Conservation (phyloP, 2,329 filamentous ascomycete genomes). For the Colletotrichum costaricense region DNA sequence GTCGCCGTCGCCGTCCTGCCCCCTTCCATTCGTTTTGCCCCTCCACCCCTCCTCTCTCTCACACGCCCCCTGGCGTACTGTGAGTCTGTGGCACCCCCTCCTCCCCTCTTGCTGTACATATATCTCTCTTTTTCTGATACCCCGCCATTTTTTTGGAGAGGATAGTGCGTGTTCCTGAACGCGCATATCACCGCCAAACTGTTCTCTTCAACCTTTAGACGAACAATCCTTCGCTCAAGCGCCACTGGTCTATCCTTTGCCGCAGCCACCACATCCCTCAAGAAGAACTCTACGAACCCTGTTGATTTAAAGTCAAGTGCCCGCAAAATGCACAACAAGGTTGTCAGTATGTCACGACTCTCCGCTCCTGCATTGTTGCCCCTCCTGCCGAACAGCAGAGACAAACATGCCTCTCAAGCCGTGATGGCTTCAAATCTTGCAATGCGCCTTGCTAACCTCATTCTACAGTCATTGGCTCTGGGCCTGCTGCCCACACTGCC, state of each 20-base stretch:
- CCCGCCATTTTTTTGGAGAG: conserved; percentile 30
- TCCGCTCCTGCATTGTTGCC: conserved; percentile 36
- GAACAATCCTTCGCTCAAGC: conserved; percentile 77
- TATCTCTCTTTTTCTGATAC: conserved; percentile 34
- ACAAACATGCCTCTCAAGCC: neutral
- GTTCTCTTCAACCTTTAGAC: conserved; percentile 87
- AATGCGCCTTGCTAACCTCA: conserved; percentile 12
- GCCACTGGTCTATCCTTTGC: conserved; percentile 79
- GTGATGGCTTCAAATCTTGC: conserved; percentile 16
- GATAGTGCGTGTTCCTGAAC: conserved; percentile 36
- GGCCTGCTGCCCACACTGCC: conserved; percentile 96
- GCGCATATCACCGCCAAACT: conserved; percentile 75
- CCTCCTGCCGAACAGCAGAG: neutral
- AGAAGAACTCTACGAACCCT: conserved; percentile 56
- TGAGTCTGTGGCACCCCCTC: neutral
- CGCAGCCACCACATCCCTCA: conserved; percentile 72
- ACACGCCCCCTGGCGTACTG: conserved; percentile 2
- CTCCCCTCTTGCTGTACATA: conserved; percentile 3
- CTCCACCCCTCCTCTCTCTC: conserved; percentile 13
- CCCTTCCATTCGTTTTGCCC: conserved; percentile 17
- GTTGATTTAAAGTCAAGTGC: conserved; percentile 52
- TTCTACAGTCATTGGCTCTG: conserved; percentile 81
- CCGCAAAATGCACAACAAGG: conserved; percentile 88
- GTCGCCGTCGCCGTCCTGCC: conserved; percentile 11
- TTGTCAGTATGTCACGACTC: conserved; percentile 76